Evolutionary conservation across 2,329 filamentous ascomycete genomes (phyloP).

Genomic region (Colletotrichum eremochloae): DNA sequence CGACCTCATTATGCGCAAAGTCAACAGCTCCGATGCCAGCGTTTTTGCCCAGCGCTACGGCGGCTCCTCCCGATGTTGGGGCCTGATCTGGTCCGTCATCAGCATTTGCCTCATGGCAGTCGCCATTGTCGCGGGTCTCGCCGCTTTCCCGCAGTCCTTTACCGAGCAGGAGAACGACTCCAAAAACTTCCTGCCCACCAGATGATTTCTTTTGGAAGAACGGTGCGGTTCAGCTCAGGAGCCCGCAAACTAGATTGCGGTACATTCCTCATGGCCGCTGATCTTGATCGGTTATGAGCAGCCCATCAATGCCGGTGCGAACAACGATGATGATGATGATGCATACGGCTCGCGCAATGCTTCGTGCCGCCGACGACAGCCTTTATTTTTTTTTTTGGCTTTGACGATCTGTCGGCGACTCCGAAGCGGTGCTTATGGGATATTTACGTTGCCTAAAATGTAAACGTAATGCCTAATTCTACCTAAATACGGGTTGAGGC

Average conservation of each 20-base stretch:
- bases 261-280: neutral
- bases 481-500: neutral
- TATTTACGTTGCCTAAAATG: neutral
- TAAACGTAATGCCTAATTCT: conserved; percentile 1
- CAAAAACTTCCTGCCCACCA: conserved; percentile 72
- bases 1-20: conserved; percentile 83
- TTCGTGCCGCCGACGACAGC: neutral
- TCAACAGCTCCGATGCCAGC: conserved; percentile 83
- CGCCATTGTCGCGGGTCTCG: conserved; percentile 81
- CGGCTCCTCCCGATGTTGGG: conserved; percentile 85
- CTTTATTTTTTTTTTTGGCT: neutral
- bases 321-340: conserved; percentile 9
- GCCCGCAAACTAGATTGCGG: neutral
- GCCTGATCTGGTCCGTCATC: conserved; percentile 81
- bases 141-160: conserved; percentile 80
- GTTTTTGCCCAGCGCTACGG: conserved; percentile 84
- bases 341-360: neutral
- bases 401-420: conserved; percentile 1
- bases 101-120: conserved; percentile 78
- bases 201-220: conserved; percentile 21
- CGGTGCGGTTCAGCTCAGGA: neutral
- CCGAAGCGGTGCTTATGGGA: neutral
- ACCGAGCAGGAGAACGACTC: conserved; percentile 78
- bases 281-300: neutral
- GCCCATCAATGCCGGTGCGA: neutral